Conservation (phyloP, 148 eudicot species). For the Spergularia bocconei region DNA sequence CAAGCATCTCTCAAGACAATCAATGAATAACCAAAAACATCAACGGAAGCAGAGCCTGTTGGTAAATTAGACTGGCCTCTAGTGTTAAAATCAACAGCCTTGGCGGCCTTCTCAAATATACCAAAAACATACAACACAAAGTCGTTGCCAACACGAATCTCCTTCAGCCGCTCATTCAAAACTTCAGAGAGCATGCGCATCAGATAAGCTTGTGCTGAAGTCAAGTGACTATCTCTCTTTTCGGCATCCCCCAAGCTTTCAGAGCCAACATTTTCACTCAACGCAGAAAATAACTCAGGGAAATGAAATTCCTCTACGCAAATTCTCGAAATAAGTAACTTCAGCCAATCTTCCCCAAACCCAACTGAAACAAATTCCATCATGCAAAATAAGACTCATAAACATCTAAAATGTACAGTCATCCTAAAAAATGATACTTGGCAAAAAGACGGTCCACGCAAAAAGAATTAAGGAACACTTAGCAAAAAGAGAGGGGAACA, state of each 20-base stretch:
- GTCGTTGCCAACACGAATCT: slow-evolving; percentile 37
- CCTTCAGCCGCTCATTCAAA: slow-evolving; percentile 47
- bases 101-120: slow-evolving; percentile 45
- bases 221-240: slow-evolving; percentile 28
- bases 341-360: slow-evolving; percentile 70
- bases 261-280: slow-evolving; percentile 20
- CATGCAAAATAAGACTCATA: background rate
- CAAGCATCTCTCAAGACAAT: slow-evolving; percentile 68
- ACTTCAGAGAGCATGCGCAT: slow-evolving; percentile 55
- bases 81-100: slow-evolving; percentile 34
- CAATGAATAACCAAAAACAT: slow-evolving; percentile 74
- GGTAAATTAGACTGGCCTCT: slow-evolving; percentile 50
- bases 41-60: slow-evolving; percentile 46
- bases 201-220: slow-evolving; percentile 57
- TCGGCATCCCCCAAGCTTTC: slow-evolving; percentile 22
- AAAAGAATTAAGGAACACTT: background rate
- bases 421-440: background rate
- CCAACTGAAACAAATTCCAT: slow-evolving; percentile 40
- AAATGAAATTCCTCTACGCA: slow-evolving; percentile 60
- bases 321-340: slow-evolving; percentile 61
- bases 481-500: background rate
- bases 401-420: background rate
- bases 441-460: no score
- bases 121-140: slow-evolving; percentile 47
- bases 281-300: slow-evolving; percentile 37